These are phyloP conservation scores for Moricandia moricandioides DNA, from an alignment of 345 rosid genomes.

Conservation along the genomic window DNA sequence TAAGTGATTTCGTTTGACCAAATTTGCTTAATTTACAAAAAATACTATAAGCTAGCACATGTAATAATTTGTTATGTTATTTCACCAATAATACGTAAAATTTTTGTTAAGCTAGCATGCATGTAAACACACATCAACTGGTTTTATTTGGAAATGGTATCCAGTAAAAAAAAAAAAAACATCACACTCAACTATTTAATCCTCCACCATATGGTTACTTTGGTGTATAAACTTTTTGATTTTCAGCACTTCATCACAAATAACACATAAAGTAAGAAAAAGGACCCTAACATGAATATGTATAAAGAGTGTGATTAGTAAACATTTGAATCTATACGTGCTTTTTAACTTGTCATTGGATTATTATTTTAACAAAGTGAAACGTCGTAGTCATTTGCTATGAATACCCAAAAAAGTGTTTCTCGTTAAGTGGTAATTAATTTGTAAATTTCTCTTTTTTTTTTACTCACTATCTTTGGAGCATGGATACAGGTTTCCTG, in stretches of 20 bases:
- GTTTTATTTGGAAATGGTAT: too few relatives aligned
- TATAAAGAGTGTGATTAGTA: background rate
- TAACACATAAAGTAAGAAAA: background rate
- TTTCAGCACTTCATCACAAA: background rate
- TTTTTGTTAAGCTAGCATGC: too few relatives aligned
- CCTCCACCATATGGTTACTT: background rate
- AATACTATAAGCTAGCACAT: too few relatives aligned
- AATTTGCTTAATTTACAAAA: too few relatives aligned
- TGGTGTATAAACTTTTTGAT: background rate
- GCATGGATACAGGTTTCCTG: slow-evolving; percentile 87
- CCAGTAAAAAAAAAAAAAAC: too few relatives aligned
- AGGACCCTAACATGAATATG: background rate
- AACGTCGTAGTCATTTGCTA: background rate
- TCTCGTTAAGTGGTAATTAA: background rate
- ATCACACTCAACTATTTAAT: background rate
- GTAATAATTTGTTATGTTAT: too few relatives aligned
- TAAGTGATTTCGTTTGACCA: too few relatives aligned
- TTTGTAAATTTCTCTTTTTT: background rate
- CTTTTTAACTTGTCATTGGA: background rate
- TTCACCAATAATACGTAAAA: too few relatives aligned
- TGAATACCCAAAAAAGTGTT: background rate
- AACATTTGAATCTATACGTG: background rate
- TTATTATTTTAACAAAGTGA: background rate
- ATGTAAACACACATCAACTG: too few relatives aligned
- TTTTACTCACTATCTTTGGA: slow-evolving; percentile 52